Percentiles rank a stretch among this genome's conserved stretches.
phyloP scores from a whole-genome alignment of 805 yeast genomes.

The Maudiozyma barnettii region DNA sequence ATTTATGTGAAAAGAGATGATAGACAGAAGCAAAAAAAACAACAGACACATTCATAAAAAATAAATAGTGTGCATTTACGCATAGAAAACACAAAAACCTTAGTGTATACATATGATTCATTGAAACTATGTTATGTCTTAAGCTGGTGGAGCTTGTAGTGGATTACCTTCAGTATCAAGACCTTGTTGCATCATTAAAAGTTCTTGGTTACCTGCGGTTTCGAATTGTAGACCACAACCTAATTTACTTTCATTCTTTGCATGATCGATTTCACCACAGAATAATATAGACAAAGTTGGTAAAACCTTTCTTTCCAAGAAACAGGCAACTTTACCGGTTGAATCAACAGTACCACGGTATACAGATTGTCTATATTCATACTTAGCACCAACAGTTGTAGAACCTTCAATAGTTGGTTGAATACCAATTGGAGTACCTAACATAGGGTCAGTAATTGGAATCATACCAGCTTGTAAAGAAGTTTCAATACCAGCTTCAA shows the following conservation, averaged over 20 bases:
- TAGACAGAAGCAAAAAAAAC: too few relatives aligned
- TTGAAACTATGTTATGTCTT: neutral
- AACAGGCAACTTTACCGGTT: constrained; percentile 79
- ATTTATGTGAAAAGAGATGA: too few relatives aligned
- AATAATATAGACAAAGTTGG: constrained; percentile 86
- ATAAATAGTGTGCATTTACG: too few relatives aligned
- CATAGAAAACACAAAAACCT: neutral
- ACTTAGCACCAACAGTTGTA: constrained; percentile 93
- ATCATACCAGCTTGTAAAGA: constrained; percentile 66
- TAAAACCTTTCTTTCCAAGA: constrained; percentile 85
- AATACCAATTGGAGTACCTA: constrained; percentile 71
- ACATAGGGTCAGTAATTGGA: constrained; percentile 65
- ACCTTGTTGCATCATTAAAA: constrained; percentile 85
- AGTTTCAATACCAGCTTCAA: constrained; percentile 91
- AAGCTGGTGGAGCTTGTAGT: constrained; percentile 59
- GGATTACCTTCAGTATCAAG: constrained; percentile 82
- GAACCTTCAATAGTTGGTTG: constrained; percentile 83
- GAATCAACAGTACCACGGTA: constrained; percentile 94
- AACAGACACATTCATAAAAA: too few relatives aligned
- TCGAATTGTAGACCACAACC: constrained; percentile 96
- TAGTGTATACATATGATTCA: neutral
- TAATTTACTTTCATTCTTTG: constrained; percentile 63
- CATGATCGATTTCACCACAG: constrained; percentile 88
- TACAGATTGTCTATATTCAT: constrained; percentile 92
- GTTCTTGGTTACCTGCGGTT: constrained; percentile 88